Base-by-base conservation (phyloP, 2,329 filamentous ascomycete species). In the Sordariomycetes sp. region DNA sequence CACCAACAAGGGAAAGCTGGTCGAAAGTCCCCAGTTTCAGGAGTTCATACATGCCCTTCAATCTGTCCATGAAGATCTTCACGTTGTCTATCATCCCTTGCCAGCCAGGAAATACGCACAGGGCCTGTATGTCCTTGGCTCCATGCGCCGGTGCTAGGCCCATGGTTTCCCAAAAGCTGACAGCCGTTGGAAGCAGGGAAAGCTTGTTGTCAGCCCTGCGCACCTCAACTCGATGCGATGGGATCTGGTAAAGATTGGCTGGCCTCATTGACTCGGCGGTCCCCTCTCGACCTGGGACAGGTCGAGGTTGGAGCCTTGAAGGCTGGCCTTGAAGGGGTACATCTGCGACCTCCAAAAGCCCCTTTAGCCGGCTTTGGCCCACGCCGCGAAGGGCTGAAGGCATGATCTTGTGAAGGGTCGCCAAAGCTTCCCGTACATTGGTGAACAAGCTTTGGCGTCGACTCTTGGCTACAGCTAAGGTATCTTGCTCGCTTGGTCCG, bases 91-190 rank as follows among this genome's bases (percentile, higher is more conserved):
- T 55, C 45, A 90, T 61, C 2, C 80, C 77, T 19, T 72, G 70
- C 46, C 74, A 73, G 33, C 70, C 64, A 0, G 85, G 84, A 42
- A 80, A 82, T 3, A 92, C 63, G 48, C 82, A 86, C 31, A 85
- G 71, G 0, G 78, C 72, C 23, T 71, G 68, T 20, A 92, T 61
- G 40, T 90, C 75, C 53, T 93, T 93, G 7, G 65, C 49, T 1
- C 83, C 82, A 38, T 75, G 75, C 8, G 75, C 74, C 4, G 86
- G 86, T 2, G 75, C 75, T 2, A 94, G 66, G 1, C 84, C 82
- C 14, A 93, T 61, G 30, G 79, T 78, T 49, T 92, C 85, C 86
- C 86, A 93, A 48, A 92, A 94, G 1, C 70, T 62, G 15, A 90
- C 62, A 1, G 83, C 81, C 1, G 84, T 74, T 3, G 86, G 82